Conservation (phyloP, 148 eudicot species). For the Polygonum maritimum region DNA sequence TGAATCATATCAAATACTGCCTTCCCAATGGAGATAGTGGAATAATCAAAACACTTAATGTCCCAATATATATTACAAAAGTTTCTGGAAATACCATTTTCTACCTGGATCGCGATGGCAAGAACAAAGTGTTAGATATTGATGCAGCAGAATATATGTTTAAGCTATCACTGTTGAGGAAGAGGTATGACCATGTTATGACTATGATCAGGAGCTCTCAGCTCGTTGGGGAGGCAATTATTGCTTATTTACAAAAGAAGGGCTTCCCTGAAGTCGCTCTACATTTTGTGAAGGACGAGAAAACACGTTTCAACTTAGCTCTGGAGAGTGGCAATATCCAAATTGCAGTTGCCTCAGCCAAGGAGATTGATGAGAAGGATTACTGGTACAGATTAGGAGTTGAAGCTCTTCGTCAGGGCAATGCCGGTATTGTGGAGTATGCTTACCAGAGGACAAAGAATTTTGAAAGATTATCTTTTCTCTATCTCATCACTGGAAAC, state of each 20-base stretch:
- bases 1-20: slow-evolving; percentile 78
- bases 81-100: slow-evolving; percentile 55
- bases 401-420: slow-evolving; percentile 88
- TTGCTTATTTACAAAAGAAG: slow-evolving; percentile 82
- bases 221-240: slow-evolving; percentile 81
- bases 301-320: slow-evolving; percentile 69
- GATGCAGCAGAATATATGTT: slow-evolving; percentile 76
- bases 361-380: slow-evolving; percentile 77
- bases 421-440: slow-evolving; percentile 66
- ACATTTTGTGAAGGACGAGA: slow-evolving; percentile 79
- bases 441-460: slow-evolving; percentile 74
- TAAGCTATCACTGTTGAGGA: slow-evolving; percentile 55
- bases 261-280: slow-evolving; percentile 86
- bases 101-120: slow-evolving; percentile 81
- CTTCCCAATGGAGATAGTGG: slow-evolving; percentile 95
- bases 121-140: slow-evolving; percentile 47
- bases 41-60: slow-evolving; percentile 67
- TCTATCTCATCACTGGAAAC: slow-evolving; percentile 65
- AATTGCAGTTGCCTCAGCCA: slow-evolving; percentile 75
- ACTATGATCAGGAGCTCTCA: slow-evolving; percentile 74
- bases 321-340: slow-evolving; percentile 70
- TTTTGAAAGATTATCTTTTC: slow-evolving; percentile 68
- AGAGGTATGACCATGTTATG: slow-evolving; percentile 76
- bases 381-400: slow-evolving; percentile 71
- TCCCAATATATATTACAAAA: slow-evolving; percentile 68